phyloP scores from a whole-genome alignment of 2,329 filamentous ascomycete species.

The Verticillium nubilum region DNA sequence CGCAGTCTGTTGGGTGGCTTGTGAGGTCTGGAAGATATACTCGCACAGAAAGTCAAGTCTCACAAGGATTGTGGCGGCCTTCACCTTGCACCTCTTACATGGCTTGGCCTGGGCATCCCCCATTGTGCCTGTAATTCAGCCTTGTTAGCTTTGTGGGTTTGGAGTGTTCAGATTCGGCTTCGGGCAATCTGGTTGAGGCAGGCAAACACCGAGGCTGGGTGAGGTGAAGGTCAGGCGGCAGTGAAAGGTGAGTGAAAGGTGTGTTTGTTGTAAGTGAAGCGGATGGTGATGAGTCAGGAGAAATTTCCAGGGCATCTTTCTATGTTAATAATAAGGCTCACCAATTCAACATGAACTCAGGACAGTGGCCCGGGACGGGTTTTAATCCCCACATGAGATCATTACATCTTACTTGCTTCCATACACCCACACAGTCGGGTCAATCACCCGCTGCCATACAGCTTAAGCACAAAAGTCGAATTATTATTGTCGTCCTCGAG shows the following conservation, averaged over 20 bases:
- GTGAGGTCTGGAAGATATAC: conserved; percentile 9
- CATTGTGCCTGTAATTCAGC: neutral
- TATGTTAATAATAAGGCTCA: no score
- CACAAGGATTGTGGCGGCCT: conserved; percentile 12
- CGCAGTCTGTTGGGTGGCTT: conserved; percentile 3
- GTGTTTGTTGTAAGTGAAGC: neutral
- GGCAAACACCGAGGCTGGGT: neutral
- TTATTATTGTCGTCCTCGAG: no score
- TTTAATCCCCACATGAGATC: no score
- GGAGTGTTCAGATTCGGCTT: no score
- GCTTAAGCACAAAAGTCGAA: no score
- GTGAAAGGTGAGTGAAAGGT: neutral
- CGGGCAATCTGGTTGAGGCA: neutral
- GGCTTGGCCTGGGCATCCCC: conserved; percentile 3
- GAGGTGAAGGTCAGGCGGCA: neutral
- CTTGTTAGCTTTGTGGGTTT: no score
- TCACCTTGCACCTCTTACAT: conserved; percentile 16
- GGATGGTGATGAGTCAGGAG: neutral
- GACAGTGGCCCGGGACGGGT: no score
- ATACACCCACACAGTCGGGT: no score
- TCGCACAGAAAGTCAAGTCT: conserved; percentile 19
- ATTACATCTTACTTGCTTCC: no score
- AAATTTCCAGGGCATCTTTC: neutral
- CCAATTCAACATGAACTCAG: no score
- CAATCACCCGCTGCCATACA: no score